Evolutionary conservation across 2,329 filamentous ascomycete species (phyloP), one percentile per base, ranked within the genome.

Genomic region (Talaromyces sp.): DNA sequence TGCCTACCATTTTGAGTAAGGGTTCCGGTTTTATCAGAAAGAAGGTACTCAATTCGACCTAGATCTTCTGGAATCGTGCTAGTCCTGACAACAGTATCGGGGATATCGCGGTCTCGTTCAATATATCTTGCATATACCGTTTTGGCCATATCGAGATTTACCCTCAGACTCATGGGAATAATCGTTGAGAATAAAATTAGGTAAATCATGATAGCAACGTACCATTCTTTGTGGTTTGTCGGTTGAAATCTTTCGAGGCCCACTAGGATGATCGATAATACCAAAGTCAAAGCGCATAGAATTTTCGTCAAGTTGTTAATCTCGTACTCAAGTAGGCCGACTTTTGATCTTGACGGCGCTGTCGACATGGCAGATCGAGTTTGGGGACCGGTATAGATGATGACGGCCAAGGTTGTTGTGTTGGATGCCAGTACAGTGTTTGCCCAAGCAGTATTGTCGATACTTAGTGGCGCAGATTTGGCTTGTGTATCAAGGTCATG

Each of bases 171-270:
- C 75, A 99, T 97, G 1, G 95, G 95, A 27, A 99, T 96, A 69
- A 99, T 99, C 0, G 93, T 98, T n/a, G 93, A 98, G 80, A 99
- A 99, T 0, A 99, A 81, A 63, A 99, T 96, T 64, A 99, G 79
- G 72, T 98, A 99, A n/a, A 93, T 88, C 87, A 96, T 95, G 69
- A 98, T 96, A 65, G 96, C 93, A 66, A 98, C 87, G 74, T 98
- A 99, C 95, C 95, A 99, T 60, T 74, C 67, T 65, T 81, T 80
- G 62, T 80, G 73, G 58, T 78, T 80, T 7, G 72, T 78, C 38
- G 75, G 75, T 63, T 87, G 82, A 64, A 96, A 95, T 0, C 91
- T 89, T 73, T 97, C 88, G 2, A 98, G 77, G 0, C 91, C 92
- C 5, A 99, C 95, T 9, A 99, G 84, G 49, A 96, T 83, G 64